Percentiles rank a stretch among this genome's conserved stretches.
Conservation (phyloP, 148 eudicot genomes). For the Cornus controversa region DNA sequence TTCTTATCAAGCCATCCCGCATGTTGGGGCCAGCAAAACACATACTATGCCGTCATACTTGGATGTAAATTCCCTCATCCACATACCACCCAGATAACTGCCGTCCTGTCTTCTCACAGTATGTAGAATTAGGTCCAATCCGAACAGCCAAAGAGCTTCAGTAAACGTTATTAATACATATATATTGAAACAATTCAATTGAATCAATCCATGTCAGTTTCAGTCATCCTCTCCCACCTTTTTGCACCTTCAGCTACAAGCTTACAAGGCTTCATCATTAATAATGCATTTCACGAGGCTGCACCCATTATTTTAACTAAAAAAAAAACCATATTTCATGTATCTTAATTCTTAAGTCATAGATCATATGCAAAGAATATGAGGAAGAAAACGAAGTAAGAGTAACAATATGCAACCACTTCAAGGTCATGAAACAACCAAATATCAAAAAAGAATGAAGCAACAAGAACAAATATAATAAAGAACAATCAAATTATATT, state of each 20-base stretch:
- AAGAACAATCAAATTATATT: too few species aligned
- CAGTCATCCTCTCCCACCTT: not conserved
- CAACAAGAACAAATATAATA: not conserved
- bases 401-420: not conserved
- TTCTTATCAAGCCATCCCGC: not conserved
- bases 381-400: not conserved
- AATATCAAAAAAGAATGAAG: not conserved
- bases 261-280: not conserved
- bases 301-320: not conserved
- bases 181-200: not conserved
- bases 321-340: not conserved
- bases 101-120: not conserved
- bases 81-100: not conserved
- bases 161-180: not conserved
- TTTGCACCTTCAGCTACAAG: not conserved
- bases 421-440: conserved; percentile 6
- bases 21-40: not conserved
- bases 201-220: not conserved
- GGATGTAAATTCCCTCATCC: not conserved
- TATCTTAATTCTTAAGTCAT: not conserved
- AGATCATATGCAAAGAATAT: not conserved
- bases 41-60: not conserved
- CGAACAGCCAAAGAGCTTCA: conserved; percentile 5
- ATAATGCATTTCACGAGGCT: too few species aligned
- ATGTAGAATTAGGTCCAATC: not conserved